A percentile compares a stretch with the other conserved stretches of the same genome.
phyloP scores from a whole-genome alignment of 352 stramenopile genomes.

The Pythium dissotocum region DNA sequence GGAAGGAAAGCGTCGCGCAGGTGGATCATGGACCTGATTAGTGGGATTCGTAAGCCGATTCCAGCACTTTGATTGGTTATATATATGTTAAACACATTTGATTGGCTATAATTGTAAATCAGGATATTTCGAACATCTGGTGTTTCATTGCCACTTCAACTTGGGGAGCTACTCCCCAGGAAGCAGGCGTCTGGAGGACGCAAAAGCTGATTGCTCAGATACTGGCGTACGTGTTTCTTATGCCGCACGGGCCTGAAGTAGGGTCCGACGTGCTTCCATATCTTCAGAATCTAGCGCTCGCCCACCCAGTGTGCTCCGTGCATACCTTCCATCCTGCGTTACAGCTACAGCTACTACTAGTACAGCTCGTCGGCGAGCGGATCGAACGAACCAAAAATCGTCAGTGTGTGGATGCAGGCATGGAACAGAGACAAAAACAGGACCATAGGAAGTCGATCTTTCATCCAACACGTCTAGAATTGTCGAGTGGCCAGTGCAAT shows the following conservation, averaged over 20 bases:
- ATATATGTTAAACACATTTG: neutral
- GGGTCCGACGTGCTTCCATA: neutral
- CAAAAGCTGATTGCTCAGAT: neutral
- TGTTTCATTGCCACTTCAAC: slow-evolving; percentile 1
- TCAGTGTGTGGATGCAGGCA: neutral
- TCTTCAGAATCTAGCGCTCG: neutral
- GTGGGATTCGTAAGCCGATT: neutral
- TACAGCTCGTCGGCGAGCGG: neutral
- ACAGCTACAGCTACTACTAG: neutral
- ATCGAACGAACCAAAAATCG: neutral
- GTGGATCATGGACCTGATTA: neutral
- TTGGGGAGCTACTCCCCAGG: neutral
- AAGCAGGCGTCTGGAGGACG: neutral
- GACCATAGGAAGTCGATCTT: neutral
- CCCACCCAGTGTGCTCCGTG: neutral
- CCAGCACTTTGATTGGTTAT: neutral
- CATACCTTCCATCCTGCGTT: neutral
- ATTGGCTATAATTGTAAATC: neutral
- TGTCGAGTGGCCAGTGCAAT: neutral
- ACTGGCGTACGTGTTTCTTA: slow-evolving; percentile 1
- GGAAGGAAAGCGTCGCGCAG: too few relatives aligned
- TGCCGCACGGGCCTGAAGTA: neutral
- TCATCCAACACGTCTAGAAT: neutral
- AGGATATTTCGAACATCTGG: neutral
- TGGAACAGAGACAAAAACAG: neutral